Conservation (phyloP, 495 filamentous ascomycete species). For the Viridothelium virens region DNA sequence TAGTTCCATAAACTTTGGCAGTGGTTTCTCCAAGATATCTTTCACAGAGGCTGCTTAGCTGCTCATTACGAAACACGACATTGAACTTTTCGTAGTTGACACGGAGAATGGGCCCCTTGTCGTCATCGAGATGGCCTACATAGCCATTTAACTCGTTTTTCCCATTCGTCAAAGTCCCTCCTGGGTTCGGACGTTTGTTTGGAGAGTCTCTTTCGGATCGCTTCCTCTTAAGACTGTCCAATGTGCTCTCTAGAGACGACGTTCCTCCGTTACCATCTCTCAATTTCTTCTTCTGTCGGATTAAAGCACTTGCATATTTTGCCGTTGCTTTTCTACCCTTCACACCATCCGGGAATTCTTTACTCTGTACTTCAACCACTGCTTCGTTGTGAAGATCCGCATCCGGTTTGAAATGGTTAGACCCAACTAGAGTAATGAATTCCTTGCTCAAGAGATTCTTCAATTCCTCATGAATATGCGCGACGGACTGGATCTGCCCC, state of each 20-base stretch:
- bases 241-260: neutral
- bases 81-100: conserved; percentile 80
- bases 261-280: neutral
- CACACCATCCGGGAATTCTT: conserved; percentile 28
- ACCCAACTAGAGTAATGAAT: conserved; percentile 43
- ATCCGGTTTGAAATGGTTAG: conserved; percentile 45
- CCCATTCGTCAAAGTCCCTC: conserved; percentile 23
- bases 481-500: conserved; percentile 14
- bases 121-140: neutral
- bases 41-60: conserved; percentile 55
- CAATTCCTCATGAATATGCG: conserved; percentile 40
- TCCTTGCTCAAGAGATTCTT: conserved; percentile 43
- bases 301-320: neutral
- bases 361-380: conserved; percentile 37
- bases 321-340: conserved; percentile 22
- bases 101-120: conserved; percentile 53
- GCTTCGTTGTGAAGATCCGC: conserved; percentile 46
- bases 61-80: conserved; percentile 70
- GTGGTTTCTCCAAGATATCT: conserved; percentile 57
- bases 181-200: conserved; percentile 23
- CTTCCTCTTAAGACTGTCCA: conserved; percentile 46
- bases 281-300: neutral
- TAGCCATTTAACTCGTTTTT: conserved; percentile 11
- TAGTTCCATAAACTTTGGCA: conserved; percentile 61
- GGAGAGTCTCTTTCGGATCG: conserved; percentile 45